Evolutionary conservation across 1,139 yeast species (phyloP).

Genomic region (Taphrina deformans): DNA sequence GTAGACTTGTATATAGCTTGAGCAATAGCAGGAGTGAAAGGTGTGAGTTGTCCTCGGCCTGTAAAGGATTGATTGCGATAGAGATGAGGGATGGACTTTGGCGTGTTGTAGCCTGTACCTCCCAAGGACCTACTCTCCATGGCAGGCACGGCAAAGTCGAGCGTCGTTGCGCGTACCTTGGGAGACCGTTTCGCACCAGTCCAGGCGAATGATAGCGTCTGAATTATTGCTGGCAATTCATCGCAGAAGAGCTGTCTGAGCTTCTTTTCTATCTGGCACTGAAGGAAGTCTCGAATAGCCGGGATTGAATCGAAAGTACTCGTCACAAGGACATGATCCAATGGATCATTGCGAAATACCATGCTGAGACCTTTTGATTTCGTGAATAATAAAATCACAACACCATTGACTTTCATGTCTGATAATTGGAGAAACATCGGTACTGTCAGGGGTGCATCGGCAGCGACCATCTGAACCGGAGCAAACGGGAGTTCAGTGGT

Average conservation of each 20-base stretch:
- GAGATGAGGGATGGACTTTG: conserved; percentile 27
- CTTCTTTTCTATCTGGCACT: conserved; percentile 77
- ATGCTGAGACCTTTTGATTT: conserved; percentile 79
- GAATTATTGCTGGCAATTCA: conserved; percentile 76
- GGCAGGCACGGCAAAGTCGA: conserved; percentile 27
- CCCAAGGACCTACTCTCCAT: conserved; percentile 21
- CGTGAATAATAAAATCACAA: conserved; percentile 79
- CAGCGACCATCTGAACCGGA: conserved; percentile 65
- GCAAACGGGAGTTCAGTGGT: conserved; percentile 52
- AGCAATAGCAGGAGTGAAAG: conserved; percentile 60
- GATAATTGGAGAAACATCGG: conserved; percentile 76
- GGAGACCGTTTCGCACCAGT: conserved; percentile 44
- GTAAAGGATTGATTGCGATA: conserved; percentile 28
- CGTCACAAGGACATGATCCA: conserved; percentile 75
- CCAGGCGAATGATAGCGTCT: conserved; percentile 72
- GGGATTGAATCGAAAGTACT: conserved; percentile 84
- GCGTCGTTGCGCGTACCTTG: conserved; percentile 19
- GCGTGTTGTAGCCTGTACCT: conserved; percentile 13
- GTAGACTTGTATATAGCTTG: conserved; percentile 57
- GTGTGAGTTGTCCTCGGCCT: conserved; percentile 36
- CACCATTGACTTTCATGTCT: conserved; percentile 72
- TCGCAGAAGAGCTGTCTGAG: conserved; percentile 78
- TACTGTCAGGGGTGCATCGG: conserved; percentile 69
- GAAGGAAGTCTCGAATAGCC: conserved; percentile 76
- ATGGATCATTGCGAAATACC: conserved; percentile 84